Evolutionary conservation across 1,284 basidiomycete species (phyloP), one percentile per base, ranked within the genome.

Genomic region (Lentinula novae-zelandiae): DNA sequence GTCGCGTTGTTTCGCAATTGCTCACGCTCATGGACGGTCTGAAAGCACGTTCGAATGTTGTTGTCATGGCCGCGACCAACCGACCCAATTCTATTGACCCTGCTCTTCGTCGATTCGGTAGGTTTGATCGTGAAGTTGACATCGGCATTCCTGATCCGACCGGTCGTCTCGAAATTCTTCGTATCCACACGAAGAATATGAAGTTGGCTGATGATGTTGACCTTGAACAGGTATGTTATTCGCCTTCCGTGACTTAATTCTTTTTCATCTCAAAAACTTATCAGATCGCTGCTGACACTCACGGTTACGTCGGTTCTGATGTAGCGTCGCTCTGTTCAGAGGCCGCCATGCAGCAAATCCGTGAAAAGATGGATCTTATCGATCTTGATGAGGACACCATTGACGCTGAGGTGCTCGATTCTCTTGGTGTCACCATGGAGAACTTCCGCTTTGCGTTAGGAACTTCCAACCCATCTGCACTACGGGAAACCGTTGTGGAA

Each of bases 101-200:
- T 51, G 96, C 96, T 36, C 90, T 99, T 46, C 90, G 96, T 73
- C 95, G 96, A 63, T 98, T 98, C 76, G 96, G 96, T 73, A 94
- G 97, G 61, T 99, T 99, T 77, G 97, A 99, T 78, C 93, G 96
- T 72, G 97, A 99, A 79, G 92, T 99, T 66, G 96, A 99, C 78
- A 99, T 99, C 67, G 95, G 97, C 73, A 98, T 99, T 67, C 97
- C 96, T 58, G 96, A 99, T 76, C 96, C 96, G 0, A 98, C 96
- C 63, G 96, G 96, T 61, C 96, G 97, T 76, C 86, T 98, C 51
- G 96, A 99, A 76, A 98, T 99, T 69, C 87, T 99, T 64, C 92
- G 96, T 64, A 99, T 99, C 67, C 96, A 98, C 82, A 99, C 97
- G 62, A 99, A 98, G 89, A 99, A 99, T 82, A 99, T 99, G 96